phyloP scores from a whole-genome alignment of 2,329 filamentous ascomycete species.

The Colletotrichum sp. region DNA sequence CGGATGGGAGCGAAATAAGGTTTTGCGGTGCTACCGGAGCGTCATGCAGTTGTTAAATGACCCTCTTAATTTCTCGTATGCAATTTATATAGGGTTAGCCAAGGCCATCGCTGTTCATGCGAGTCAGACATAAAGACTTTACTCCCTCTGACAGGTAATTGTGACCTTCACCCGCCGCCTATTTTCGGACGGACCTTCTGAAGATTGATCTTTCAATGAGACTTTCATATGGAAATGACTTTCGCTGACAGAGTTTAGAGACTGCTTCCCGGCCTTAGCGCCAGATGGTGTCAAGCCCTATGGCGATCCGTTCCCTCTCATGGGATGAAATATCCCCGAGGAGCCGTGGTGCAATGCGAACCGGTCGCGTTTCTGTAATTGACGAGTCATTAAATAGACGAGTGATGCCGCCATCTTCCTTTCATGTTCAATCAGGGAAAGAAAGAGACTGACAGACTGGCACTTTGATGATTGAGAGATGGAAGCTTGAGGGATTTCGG shows the following conservation, averaged over 20 bases:
- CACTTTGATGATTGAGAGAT: background rate
- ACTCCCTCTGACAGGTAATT: background rate
- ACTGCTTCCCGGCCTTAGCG: background rate
- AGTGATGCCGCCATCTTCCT: rapidly evolving
- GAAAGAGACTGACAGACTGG: too few relatives aligned
- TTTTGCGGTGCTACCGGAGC: background rate
- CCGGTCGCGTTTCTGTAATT: background rate
- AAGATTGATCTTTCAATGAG: rapidly evolving
- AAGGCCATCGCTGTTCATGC: background rate
- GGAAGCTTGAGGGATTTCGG: background rate
- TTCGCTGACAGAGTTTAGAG: background rate
- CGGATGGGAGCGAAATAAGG: background rate
- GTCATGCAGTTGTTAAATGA: background rate
- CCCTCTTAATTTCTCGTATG: background rate
- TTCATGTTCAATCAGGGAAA: rapidly evolving
- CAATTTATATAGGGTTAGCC: conserved; percentile 6
- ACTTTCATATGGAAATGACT: background rate
- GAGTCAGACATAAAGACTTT: background rate
- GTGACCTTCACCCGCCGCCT: background rate
- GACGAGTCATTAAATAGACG: background rate
- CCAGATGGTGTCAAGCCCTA: background rate
- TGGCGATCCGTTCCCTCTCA: background rate
- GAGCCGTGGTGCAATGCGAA: background rate
- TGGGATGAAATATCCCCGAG: background rate
- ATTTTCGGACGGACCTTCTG: background rate